These are phyloP conservation scores for Penicillium ucsense DNA, from an alignment of 495 filamentous ascomycete species.

Conservation along the genomic window DNA sequence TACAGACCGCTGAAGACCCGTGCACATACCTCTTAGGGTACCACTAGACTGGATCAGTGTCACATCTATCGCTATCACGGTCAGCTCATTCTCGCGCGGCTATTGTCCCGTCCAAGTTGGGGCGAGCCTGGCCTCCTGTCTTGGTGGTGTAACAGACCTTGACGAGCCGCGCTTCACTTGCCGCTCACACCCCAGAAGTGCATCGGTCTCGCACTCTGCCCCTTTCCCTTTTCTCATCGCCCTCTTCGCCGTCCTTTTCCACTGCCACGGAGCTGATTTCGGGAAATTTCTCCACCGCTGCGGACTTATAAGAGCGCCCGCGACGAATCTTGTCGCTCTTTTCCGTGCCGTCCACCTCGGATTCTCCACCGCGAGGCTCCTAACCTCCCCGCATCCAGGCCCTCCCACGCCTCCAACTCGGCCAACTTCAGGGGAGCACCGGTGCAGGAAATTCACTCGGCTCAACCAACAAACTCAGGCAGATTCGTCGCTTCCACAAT, in stretches of 20 bases:
- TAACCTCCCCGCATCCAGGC: not conserved
- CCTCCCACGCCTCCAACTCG: conserved; percentile 1
- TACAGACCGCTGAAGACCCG: no score
- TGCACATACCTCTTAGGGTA: no score
- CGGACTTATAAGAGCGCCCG: conserved; percentile 2
- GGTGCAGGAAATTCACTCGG: no score
- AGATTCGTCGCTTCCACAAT: conserved; percentile 23
- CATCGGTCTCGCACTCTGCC: not conserved
- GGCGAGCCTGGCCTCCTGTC: conserved; percentile 3
- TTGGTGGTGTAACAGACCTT: conserved; percentile 15
- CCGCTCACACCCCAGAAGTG: conserved; percentile 5
- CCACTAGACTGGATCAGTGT: no score
- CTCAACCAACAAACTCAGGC: not conserved
- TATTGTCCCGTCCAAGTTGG: no score
- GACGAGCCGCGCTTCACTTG: conserved; percentile 17
- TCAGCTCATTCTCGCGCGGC: no score
- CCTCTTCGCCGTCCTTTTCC: conserved; percentile 1
- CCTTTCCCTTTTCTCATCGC: not conserved
- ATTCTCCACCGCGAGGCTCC: not conserved
- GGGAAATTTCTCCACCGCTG: not conserved
- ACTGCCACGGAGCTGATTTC: not conserved
- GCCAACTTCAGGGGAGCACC: not conserved
- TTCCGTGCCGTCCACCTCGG: not conserved
- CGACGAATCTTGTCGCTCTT: conserved; percentile 2
- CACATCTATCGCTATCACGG: no score